These are phyloP conservation scores for Blastocystis sp. DNA, from an alignment of 352 stramenopile species.

Conservation along the genomic window DNA sequence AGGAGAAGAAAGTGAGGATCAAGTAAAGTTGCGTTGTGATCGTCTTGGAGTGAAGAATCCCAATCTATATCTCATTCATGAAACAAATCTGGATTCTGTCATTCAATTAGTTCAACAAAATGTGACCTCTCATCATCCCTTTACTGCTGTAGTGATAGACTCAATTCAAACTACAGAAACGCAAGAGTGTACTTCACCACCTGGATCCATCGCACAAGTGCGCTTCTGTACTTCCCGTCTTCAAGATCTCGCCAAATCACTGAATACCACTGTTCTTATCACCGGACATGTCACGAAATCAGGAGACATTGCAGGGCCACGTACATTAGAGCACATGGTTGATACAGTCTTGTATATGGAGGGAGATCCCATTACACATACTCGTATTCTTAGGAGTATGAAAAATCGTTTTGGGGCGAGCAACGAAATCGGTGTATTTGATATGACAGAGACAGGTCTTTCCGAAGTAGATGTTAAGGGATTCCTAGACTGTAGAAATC, in stretches of 20 bases:
- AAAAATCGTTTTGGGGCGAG: constrained; percentile 61
- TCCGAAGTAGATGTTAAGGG: neutral
- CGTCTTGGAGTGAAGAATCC: constrained; percentile 32
- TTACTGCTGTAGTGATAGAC: constrained; percentile 22
- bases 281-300: constrained; percentile 65
- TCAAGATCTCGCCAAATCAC: constrained; percentile 51
- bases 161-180: constrained; percentile 58
- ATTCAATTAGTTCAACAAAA: constrained; percentile 18
- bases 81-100: constrained; percentile 59
- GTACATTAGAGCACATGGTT: constrained; percentile 61
- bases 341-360: constrained; percentile 67
- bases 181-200: constrained; percentile 4
- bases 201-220: constrained; percentile 32
- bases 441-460: constrained; percentile 62
- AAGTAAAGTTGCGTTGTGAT: constrained; percentile 62
- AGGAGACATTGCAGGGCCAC: constrained; percentile 53
- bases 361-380: constrained; percentile 1
- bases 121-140: neutral
- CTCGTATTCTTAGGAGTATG: constrained; percentile 39
- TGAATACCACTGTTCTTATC: constrained; percentile 55
- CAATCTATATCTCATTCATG: constrained; percentile 25
- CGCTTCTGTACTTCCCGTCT: constrained; percentile 43
- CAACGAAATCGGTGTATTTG: constrained; percentile 51
- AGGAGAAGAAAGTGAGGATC: constrained; percentile 60
- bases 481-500: constrained; percentile 30